phyloP scores from a whole-genome alignment of 2,329 filamentous ascomycete genomes.

The Gaeumannomyces tritici region DNA sequence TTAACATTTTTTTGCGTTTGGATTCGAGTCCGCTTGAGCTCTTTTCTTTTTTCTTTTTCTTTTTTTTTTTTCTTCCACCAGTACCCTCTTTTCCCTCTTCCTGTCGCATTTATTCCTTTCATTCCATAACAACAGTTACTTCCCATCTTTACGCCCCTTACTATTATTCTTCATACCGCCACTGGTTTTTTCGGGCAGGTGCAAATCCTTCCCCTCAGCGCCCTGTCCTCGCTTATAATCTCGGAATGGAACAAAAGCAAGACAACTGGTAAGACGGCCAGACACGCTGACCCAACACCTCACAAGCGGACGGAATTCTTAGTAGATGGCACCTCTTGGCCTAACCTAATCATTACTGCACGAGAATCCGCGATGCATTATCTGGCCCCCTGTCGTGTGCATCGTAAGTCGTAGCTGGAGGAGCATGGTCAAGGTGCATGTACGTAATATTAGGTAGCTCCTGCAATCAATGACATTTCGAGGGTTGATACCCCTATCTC shows the following conservation, averaged over 20 bases:
- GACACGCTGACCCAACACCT: too few species aligned
- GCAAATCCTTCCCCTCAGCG: too few species aligned
- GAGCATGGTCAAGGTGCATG: neutral
- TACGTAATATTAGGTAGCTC: neutral
- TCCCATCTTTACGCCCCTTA: too few species aligned
- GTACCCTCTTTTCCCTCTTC: neutral
- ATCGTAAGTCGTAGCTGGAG: neutral
- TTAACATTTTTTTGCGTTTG: slow-evolving; percentile 49
- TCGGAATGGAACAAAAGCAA: neutral
- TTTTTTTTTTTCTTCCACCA: neutral
- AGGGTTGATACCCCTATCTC: neutral
- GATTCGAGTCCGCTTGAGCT: neutral
- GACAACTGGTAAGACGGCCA: neutral
- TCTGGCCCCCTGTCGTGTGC: neutral
- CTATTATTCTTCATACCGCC: too few species aligned
- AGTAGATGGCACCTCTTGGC: too few species aligned
- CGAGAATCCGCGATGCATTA: neutral
- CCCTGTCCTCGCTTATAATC: too few species aligned
- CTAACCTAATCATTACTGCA: neutral
- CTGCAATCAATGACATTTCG: neutral
- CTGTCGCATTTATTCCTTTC: too few species aligned
- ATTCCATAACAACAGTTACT: too few species aligned
- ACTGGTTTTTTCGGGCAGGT: too few species aligned
- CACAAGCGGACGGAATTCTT: neutral
- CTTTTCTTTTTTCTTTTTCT: neutral